Percentiles rank a stretch among this genome's conserved stretches.
phyloP scores from a whole-genome alignment of 2,329 filamentous ascomycete genomes.

The Cladosporium cucumerinum region DNA sequence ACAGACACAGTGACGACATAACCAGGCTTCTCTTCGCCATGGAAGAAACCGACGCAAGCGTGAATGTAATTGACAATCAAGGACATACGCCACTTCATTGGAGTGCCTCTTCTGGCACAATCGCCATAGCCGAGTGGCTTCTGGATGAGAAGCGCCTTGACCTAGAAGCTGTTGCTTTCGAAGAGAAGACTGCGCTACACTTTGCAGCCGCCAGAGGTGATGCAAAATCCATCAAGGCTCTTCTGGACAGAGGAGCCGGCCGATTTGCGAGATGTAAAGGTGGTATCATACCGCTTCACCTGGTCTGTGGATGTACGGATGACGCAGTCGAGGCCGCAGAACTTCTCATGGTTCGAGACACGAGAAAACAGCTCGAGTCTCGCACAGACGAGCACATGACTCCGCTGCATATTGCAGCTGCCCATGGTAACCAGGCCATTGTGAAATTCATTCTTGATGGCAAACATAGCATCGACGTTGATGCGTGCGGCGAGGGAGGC shows the following conservation, averaged over 20 bases:
- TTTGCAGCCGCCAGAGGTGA: not conserved
- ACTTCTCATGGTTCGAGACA: not conserved
- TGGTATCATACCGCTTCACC: not conserved
- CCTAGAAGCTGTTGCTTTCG: not conserved
- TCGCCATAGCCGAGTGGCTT: not conserved
- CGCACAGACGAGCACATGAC: conserved; percentile 17
- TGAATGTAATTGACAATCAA: not conserved
- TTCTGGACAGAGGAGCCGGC: not conserved
- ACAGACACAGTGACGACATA: not conserved
- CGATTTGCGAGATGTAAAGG: not conserved
- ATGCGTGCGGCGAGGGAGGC: conserved; percentile 23
- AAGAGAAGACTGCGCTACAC: not conserved
- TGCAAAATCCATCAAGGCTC: not conserved
- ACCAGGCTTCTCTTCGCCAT: not conserved
- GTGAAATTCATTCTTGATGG: conserved; percentile 18
- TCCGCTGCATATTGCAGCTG: conserved; percentile 23
- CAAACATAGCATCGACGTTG: conserved; percentile 11
- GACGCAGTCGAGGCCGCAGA: not conserved
- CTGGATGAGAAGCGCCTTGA: not conserved
- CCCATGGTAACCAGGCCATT: conserved; percentile 17
- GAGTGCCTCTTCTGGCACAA: not conserved
- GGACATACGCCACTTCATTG: not conserved
- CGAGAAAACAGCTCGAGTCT: conserved; percentile 11
- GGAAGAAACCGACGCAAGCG: not conserved
- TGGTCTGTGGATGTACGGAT: not conserved